Evolutionary conservation across 345 rosid genomes (phyloP).

Genomic region (Rhodamnia argentea): DNA sequence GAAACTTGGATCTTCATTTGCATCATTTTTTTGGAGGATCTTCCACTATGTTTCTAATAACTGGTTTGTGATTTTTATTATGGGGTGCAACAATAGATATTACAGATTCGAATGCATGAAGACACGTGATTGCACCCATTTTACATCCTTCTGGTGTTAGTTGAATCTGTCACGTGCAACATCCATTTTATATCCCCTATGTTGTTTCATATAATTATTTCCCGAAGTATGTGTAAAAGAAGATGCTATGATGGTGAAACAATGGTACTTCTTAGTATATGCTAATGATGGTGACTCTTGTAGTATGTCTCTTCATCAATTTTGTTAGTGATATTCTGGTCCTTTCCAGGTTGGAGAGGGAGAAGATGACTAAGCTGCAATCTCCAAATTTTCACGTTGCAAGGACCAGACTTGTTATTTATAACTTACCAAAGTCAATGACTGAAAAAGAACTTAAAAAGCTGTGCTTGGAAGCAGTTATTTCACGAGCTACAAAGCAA

Average conservation of each 20-base stretch:
- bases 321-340: not conserved
- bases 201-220: not conserved
- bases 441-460: constrained; percentile 51
- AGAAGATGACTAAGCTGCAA: constrained; percentile 71
- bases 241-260: not conserved
- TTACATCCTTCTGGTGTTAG: not conserved
- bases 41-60: not conserved
- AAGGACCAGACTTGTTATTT: constrained; percentile 63
- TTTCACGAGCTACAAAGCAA: constrained; percentile 88
- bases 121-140: not conserved
- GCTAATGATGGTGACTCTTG: not conserved
- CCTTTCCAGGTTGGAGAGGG: constrained; percentile 67
- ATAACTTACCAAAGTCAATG: constrained; percentile 84
- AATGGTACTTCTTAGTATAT: not conserved
- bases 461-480: constrained; percentile 65
- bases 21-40: not conserved
- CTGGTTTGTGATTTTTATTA: not conserved
- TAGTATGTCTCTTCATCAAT: not conserved
- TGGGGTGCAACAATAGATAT: not conserved
- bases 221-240: not conserved
- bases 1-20: not conserved
- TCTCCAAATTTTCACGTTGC: constrained; percentile 95
- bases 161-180: not conserved
- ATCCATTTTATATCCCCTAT: too few relatives aligned
- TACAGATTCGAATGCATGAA: not conserved